phyloP scores from a whole-genome alignment of 2,329 filamentous ascomycete genomes.

The Drechslerella dactyloides region DNA sequence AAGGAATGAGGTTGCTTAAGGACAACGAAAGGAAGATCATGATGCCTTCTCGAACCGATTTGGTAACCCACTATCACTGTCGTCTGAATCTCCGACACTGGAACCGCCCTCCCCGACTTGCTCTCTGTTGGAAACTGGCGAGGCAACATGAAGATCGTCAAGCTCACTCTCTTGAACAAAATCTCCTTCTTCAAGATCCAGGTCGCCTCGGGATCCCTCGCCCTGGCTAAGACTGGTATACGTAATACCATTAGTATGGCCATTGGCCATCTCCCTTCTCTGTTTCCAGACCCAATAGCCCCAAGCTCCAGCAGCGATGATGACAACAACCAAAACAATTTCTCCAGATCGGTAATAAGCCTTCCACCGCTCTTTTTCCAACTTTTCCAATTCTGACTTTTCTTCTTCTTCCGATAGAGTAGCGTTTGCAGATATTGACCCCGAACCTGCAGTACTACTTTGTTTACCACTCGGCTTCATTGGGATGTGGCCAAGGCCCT shows the following conservation, averaged over 20 bases:
- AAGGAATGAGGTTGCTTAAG: background rate
- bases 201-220: slow-evolving; percentile 62
- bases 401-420: slow-evolving; percentile 65
- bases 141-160: slow-evolving; percentile 66
- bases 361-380: slow-evolving; percentile 85
- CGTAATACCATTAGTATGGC: slow-evolving; percentile 54
- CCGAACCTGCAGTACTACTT: slow-evolving; percentile 82
- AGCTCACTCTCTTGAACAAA: slow-evolving; percentile 70
- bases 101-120: slow-evolving; percentile 62
- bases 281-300: slow-evolving; percentile 74
- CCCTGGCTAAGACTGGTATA: slow-evolving; percentile 58
- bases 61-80: slow-evolving; percentile 53
- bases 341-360: slow-evolving; percentile 89
- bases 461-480: slow-evolving; percentile 63
- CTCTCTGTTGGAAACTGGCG: slow-evolving; percentile 59
- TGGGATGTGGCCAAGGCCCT: slow-evolving; percentile 79
- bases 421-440: slow-evolving; percentile 75
- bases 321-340: slow-evolving; percentile 80
- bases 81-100: slow-evolving; percentile 67
- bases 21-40: slow-evolving; percentile 4
- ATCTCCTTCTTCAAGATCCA: slow-evolving; percentile 66
- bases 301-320: slow-evolving; percentile 74
- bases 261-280: slow-evolving; percentile 63
- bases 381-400: slow-evolving; percentile 70
- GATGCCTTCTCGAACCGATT: slow-evolving; percentile 29